Base-by-base conservation (phyloP, 2,329 filamentous ascomycete genomes). In the Stenocarpella maydis region DNA sequence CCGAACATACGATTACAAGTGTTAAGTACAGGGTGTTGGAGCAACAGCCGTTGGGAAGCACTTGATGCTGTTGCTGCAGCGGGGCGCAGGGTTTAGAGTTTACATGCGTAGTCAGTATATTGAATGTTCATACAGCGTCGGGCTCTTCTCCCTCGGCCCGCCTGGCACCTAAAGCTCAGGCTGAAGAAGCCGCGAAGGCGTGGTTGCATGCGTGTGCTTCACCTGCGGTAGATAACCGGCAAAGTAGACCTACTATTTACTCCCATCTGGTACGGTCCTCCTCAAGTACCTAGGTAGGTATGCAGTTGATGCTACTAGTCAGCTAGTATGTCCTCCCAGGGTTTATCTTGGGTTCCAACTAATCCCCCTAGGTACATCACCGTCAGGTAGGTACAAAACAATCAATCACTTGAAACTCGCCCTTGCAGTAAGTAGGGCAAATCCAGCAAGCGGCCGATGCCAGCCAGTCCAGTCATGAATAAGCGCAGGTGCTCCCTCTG, bases 1-100 rank as follows among this genome's bases (percentile, higher is more conserved):
- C 58, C 58, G 49, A 63, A 49, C 58, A 63, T 63, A 37, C 58
- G 58, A 63, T 28, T 63, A 49, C 28, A 49, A 21, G 58, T 63
- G 43, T 37, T 7, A 37, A 37, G 34, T 37, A 37, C 34, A 12
- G 37, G 10, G 41, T 37, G 15, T 31, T 43, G 21, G 28, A 60
- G 54, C 39, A 60, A 60, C 17, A 60, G 14, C 37, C 26, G 58
- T 63, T 37, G 28, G 43, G 39, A n/a, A 61, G 58, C 49, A 54
- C 19, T 15, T 45, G 39, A 19, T 47, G 52, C 10, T 28, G 52
- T 7, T 28, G 41, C 31, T 55, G 24, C 41, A 4, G 31, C 31
- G 4, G 45, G 41, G 28, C 39, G 52, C 65, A 67, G 65, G 65
- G 41, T 39, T 55, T 49, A 55, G 31, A n/a, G n/a, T n/a, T n/a